Conservation (phyloP, 768 basidiomycete species). For the Pleurotus sapidus region DNA sequence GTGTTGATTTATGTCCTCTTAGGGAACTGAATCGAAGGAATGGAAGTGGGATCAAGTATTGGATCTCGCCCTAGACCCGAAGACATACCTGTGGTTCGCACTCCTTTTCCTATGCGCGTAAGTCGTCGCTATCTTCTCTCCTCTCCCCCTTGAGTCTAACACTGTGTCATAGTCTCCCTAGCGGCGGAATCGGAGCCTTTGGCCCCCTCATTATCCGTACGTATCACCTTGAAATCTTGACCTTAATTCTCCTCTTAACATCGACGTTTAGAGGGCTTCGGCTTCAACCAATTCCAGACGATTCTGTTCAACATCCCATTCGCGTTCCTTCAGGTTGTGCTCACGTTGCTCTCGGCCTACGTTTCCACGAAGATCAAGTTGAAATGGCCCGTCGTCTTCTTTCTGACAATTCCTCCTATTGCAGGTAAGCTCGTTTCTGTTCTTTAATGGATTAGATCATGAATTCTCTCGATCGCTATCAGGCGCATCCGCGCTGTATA, state of each 20-base stretch:
- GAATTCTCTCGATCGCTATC: no score
- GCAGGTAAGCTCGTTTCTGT: conserved; percentile 18
- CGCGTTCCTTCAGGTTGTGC: conserved; percentile 35
- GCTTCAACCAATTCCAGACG: conserved; percentile 36
- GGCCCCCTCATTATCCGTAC: conserved; percentile 41
- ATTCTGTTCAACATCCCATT: conserved; percentile 52
- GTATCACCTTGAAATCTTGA: background rate
- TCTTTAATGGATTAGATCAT: background rate
- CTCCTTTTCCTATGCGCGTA: conserved; percentile 42
- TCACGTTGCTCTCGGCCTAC: conserved; percentile 31
- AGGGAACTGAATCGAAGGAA: conserved; percentile 40
- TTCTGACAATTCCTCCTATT: conserved; percentile 34
- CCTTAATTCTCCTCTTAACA: background rate
- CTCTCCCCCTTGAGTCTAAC: background rate
- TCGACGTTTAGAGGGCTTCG: conserved; percentile 30
- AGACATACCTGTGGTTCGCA: conserved; percentile 39
- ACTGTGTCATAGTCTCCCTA: conserved; percentile 21
- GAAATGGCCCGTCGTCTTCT: conserved; percentile 37
- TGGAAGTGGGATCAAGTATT: conserved; percentile 44
- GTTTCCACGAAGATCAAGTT: conserved; percentile 33
- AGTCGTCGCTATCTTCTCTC: background rate
- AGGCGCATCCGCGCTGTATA: conserved; percentile 26
- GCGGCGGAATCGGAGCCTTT: conserved; percentile 40
- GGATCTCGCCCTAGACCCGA: conserved; percentile 34
- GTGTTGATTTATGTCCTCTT: background rate